Conservation (phyloP, 2,329 filamentous ascomycete species). For the Sclerotinia glacialis region DNA sequence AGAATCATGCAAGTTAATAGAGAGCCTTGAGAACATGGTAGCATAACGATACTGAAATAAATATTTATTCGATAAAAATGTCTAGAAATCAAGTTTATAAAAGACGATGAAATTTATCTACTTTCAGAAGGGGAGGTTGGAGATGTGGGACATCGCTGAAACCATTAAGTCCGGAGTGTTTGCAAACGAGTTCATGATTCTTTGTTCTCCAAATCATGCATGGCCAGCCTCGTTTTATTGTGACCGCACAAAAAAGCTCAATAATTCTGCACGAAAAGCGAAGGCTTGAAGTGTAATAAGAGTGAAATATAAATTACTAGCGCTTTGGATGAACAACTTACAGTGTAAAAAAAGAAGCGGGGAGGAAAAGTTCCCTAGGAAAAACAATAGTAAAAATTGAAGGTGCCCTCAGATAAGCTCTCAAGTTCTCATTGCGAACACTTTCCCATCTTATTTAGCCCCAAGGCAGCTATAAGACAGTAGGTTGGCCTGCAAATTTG, state of each 20-base stretch:
- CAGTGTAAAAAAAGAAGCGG: background rate
- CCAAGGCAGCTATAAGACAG: slow-evolving; percentile 27
- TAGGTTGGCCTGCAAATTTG: slow-evolving; percentile 43
- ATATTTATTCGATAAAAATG: background rate
- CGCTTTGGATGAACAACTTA: background rate
- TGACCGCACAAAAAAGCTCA: background rate
- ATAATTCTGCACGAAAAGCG: background rate
- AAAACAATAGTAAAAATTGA: slow-evolving; percentile 14
- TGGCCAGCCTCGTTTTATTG: background rate
- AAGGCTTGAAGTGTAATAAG: background rate
- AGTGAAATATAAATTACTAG: background rate
- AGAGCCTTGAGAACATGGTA: slow-evolving; percentile 14
- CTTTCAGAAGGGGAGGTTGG: background rate
- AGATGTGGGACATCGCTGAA: background rate
- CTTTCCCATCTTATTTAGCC: slow-evolving; percentile 31
- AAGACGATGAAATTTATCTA: background rate
- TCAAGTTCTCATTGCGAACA: slow-evolving; percentile 43
- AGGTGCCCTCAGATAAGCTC: slow-evolving; percentile 42
- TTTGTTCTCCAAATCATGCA: background rate
- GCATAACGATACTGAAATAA: background rate
- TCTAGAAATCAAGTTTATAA: too few species aligned
- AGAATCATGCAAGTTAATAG: slow-evolving; percentile 11
- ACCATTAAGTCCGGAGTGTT: background rate
- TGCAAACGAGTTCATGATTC: background rate
- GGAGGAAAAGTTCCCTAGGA: background rate